Evolutionary conservation across 2,329 filamentous ascomycete species (phyloP).

Genomic region (Didymella keratinophila): DNA sequence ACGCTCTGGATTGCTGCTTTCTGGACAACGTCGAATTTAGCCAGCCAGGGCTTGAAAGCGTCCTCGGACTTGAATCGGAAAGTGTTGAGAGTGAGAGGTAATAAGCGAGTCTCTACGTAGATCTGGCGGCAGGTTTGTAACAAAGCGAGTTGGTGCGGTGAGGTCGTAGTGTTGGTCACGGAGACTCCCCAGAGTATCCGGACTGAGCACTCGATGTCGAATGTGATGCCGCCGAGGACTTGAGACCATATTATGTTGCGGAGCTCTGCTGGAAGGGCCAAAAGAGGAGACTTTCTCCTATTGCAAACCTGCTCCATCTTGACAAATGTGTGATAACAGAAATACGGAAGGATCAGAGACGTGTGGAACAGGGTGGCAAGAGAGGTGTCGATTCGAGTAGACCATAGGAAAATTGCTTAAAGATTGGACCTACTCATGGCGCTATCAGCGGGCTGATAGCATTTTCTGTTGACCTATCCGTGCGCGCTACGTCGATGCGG

Average conservation of each 20-base stretch:
- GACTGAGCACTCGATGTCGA: constrained; percentile 2
- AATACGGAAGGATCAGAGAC: not conserved
- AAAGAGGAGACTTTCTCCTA: not conserved
- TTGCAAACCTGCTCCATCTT: not conserved
- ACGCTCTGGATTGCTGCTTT: constrained; percentile 6
- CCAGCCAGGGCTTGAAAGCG: constrained; percentile 10
- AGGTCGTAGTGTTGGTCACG: not conserved
- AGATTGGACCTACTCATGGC: constrained; percentile 1
- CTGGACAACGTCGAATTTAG: constrained; percentile 1
- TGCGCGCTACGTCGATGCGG: constrained; percentile 6
- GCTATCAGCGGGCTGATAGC: constrained; percentile 11
- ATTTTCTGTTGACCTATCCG: constrained; percentile 4
- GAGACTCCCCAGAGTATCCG: constrained; percentile 6
- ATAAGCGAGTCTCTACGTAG: constrained; percentile 19
- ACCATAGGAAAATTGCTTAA: not conserved
- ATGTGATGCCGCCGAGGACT: not conserved
- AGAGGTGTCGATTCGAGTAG: not conserved
- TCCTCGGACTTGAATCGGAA: not conserved
- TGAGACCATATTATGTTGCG: constrained; percentile 13
- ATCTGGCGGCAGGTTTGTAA: constrained; percentile 20
- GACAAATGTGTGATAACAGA: not conserved
- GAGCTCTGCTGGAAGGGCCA: constrained; percentile 15
- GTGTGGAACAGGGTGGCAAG: not conserved
- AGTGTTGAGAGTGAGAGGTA: not conserved
- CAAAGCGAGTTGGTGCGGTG: constrained; percentile 5